A percentile compares a stretch with the other conserved stretches of the same genome.
These are phyloP conservation scores for bread wheat (Triticum aestivum) DNA, from an alignment of 176 grass and related monocot genomes.

Conservation along the genomic window IWGSC_CS_RefSeq_v2.1 NC_057795.1:489531949-489532448, in stretches of 20 bases:
- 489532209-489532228: too few relatives aligned
- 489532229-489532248: too few relatives aligned
- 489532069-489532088: neutral
- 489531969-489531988: constrained; percentile 13
- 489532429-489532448: too few relatives aligned
- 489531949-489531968: neutral
- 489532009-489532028: neutral
- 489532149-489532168: neutral
- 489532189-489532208: neutral
- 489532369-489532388: too few relatives aligned
- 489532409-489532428: too few relatives aligned
- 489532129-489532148: neutral
- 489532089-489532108: neutral
- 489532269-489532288: too few relatives aligned
- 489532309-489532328: too few relatives aligned
- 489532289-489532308: too few relatives aligned
- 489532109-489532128: neutral
- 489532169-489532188: neutral
- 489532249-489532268: too few relatives aligned
- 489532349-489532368: too few relatives aligned
- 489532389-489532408: too few relatives aligned
- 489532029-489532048: neutral
- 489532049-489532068: constrained; percentile 1
- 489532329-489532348: too few relatives aligned
- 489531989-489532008: neutral